A percentile compares a stretch with the other conserved stretches of the same genome.
Evolutionary conservation across 2,329 filamentous ascomycete species (phyloP).

Genomic region (Diaporthe capsici): DNA sequence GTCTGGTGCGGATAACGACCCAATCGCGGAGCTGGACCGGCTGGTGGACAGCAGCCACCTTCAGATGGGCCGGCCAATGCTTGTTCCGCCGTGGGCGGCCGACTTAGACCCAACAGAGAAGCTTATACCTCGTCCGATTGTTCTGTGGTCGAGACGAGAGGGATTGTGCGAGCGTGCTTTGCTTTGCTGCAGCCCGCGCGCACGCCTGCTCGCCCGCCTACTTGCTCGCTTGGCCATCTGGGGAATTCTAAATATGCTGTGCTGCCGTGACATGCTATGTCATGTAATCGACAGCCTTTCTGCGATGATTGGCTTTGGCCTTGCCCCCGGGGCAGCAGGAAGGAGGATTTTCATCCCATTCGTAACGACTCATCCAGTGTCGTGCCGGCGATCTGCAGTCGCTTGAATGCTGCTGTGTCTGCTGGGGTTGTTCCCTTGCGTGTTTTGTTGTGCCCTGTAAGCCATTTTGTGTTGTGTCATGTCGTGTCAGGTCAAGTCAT

Average conservation of each 20-base stretch:
- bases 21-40: conserved; percentile 28
- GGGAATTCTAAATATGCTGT: background rate
- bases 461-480: background rate
- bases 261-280: background rate
- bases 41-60: background rate
- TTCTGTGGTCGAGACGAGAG: conserved; percentile 14
- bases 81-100: background rate
- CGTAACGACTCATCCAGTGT: conserved; percentile 10
- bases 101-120: conserved; percentile 13
- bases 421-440: background rate
- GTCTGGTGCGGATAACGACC: conserved; percentile 27
- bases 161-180: conserved; percentile 1
- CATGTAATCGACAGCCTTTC: background rate
- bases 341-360: conserved; percentile 19
- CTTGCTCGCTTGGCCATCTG: conserved; percentile 1
- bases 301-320: background rate
- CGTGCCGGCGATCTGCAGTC: background rate
- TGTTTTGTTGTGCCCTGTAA: background rate
- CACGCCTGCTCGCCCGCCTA: background rate
- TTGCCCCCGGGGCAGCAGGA: background rate
- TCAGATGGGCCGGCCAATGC: conserved; percentile 21
- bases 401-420: background rate
- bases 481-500: background rate
- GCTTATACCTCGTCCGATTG: conserved; percentile 24
- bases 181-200: background rate